Conservation (phyloP, 2,329 filamentous ascomycete genomes). For the Cytospora piceae region DNA sequence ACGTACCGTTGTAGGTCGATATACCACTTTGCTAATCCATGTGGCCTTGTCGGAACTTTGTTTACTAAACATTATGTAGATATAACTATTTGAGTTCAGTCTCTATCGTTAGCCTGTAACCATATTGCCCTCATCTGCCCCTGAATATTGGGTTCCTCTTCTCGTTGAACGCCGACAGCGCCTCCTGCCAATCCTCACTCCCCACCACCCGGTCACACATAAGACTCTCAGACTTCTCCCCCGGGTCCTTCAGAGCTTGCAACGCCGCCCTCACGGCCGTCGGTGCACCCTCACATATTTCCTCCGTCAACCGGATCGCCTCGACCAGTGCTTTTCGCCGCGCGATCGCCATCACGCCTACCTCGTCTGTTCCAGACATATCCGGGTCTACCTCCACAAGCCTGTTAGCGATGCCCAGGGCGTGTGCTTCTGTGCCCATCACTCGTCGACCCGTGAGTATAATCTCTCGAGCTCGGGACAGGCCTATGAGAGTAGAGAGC, state of each 20-base stretch:
- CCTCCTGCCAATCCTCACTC: slow-evolving; percentile 87
- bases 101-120: neutral
- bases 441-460: slow-evolving; percentile 88
- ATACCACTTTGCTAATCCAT: neutral
- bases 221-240: slow-evolving; percentile 77
- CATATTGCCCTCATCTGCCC: slow-evolving; percentile 41
- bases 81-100: neutral
- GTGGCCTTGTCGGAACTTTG: neutral
- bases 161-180: slow-evolving; percentile 77
- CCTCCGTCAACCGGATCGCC: slow-evolving; percentile 75
- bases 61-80: neutral
- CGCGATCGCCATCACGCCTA: slow-evolving; percentile 54
- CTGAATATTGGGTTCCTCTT: slow-evolving; percentile 64
- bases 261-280: slow-evolving; percentile 80
- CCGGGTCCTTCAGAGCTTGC: slow-evolving; percentile 72
- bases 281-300: slow-evolving; percentile 83
- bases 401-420: slow-evolving; percentile 84
- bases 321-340: slow-evolving; percentile 72
- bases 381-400: slow-evolving; percentile 77
- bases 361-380: slow-evolving; percentile 38
- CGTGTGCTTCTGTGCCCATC: slow-evolving; percentile 82
- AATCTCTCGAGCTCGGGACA: slow-evolving; percentile 81
- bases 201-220: slow-evolving; percentile 84
- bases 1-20: too few species aligned
- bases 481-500: slow-evolving; percentile 79